A percentile compares a stretch with the other conserved stretches of the same genome.
Evolutionary conservation across 129 eudicot genomes (phyloP).

Genomic region (Arctium lappa): DNA sequence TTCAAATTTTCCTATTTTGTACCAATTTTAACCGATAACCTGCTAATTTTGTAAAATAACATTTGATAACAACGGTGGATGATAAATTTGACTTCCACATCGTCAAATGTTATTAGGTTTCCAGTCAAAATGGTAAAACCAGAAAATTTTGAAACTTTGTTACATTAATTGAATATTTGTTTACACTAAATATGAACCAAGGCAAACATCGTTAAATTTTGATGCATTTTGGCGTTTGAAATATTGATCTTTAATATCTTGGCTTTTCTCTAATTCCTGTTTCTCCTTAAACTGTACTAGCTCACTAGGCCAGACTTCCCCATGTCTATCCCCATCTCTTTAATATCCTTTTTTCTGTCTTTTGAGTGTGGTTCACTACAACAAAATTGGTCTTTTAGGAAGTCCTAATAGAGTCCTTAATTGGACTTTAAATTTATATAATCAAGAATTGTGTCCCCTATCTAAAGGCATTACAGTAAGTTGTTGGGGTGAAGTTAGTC

Average conservation of each 20-base stretch:
- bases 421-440: not conserved
- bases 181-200: too few species aligned
- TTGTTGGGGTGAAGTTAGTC: not conserved
- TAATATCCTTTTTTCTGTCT: not conserved
- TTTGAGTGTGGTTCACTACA: not conserved
- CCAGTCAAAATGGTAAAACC: not conserved
- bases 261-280: not conserved
- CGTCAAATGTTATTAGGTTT: not conserved
- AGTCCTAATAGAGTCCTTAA: not conserved
- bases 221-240: not conserved
- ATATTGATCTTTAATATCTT: not conserved
- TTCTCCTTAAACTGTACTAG: constrained; percentile 21
- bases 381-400: not conserved
- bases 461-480: not conserved
- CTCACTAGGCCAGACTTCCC: constrained; percentile 58
- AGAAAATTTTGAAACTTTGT: not conserved
- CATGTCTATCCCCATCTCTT: constrained; percentile 48
- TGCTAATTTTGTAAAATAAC: too few species aligned
- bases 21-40: not conserved
- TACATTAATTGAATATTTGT: too few species aligned
- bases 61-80: too few species aligned
- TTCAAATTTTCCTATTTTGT: not conserved
- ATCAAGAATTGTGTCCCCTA: not conserved
- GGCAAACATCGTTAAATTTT: not conserved
- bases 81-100: not conserved